Percentiles rank a stretch among this genome's conserved stretches.
phyloP scores from a whole-genome alignment of 768 basidiomycete genomes.

The Mycena vitilis region DNA sequence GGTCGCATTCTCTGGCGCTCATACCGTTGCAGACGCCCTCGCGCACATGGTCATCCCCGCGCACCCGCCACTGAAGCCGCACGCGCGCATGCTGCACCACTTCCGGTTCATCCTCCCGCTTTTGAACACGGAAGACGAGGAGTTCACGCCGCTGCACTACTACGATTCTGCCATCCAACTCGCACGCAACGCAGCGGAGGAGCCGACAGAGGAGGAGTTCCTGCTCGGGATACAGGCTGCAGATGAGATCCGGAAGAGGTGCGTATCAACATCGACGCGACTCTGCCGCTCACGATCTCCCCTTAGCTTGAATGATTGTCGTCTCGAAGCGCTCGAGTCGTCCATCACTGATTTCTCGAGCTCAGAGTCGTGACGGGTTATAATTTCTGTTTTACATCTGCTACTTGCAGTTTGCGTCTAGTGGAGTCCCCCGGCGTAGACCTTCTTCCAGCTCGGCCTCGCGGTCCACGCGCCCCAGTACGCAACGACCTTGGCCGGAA shows the following conservation, averaged over 20 bases:
- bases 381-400: conserved; percentile 16
- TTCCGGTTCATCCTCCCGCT: conserved; percentile 82
- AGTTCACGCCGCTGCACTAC: conserved; percentile 76
- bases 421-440: conserved; percentile 58
- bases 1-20: not conserved
- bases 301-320: conserved; percentile 70
- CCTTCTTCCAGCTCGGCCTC: conserved; percentile 59
- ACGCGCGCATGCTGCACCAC: conserved; percentile 82
- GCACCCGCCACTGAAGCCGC: conserved; percentile 76
- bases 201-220: conserved; percentile 78
- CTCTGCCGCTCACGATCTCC: conserved; percentile 1
- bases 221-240: conserved; percentile 71
- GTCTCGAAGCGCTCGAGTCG: conserved; percentile 71
- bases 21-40: conserved; percentile 62
- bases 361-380: conserved; percentile 34
- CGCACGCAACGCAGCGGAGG: conserved; percentile 68
- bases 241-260: conserved; percentile 72
- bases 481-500: conserved; percentile 19
- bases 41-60: conserved; percentile 81
- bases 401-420: conserved; percentile 36
- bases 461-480: conserved; percentile 60
- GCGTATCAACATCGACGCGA: not conserved
- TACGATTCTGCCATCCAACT: conserved; percentile 84
- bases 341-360: conserved; percentile 56
- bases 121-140: conserved; percentile 67